Evolutionary conservation across 2,329 filamentous ascomycete genomes (phyloP).

Genomic region (Rhynchosporium agropyri): DNA sequence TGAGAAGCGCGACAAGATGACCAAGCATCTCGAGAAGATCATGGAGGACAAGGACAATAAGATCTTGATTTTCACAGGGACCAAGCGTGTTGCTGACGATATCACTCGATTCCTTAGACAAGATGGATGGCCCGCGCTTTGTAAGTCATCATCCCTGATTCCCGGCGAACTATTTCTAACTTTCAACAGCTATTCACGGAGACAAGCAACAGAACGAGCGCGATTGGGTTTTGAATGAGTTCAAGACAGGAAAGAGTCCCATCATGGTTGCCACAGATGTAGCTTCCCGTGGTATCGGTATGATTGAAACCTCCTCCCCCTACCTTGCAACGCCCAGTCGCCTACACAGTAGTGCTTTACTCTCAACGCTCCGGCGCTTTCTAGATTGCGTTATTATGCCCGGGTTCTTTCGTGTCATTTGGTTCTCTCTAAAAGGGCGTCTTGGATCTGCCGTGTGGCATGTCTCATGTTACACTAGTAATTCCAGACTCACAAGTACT

Average conservation of each 20-base stretch:
- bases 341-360: conserved; percentile 75
- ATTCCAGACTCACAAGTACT: conserved; percentile 72
- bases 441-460: conserved; percentile 82
- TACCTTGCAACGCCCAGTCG: conserved; percentile 60
- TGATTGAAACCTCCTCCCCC: conserved; percentile 69
- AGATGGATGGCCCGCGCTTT: conserved; percentile 96
- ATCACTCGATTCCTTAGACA: conserved; percentile 97
- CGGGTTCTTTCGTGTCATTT: conserved; percentile 82
- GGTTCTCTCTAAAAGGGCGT: conserved; percentile 80
- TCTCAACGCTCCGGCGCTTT: conserved; percentile 87
- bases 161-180: conserved; percentile 52
- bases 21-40: conserved; percentile 95
- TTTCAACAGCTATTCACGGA: conserved; percentile 80
- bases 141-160: conserved; percentile 60
- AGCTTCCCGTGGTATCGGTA: conserved; percentile 99
- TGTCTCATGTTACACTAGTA: conserved; percentile 69
- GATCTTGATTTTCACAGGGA: conserved; percentile 89
- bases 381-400: conserved; percentile 89
- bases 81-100: conserved; percentile 95
- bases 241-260: conserved; percentile 98
- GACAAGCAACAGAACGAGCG: conserved; percentile 99
- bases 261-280: conserved; percentile 99
- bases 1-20: conserved; percentile 97
- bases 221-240: conserved; percentile 99
- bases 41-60: conserved; percentile 98